phyloP scores from a whole-genome alignment of 768 basidiomycete species.

The Harrya chromipes region DNA sequence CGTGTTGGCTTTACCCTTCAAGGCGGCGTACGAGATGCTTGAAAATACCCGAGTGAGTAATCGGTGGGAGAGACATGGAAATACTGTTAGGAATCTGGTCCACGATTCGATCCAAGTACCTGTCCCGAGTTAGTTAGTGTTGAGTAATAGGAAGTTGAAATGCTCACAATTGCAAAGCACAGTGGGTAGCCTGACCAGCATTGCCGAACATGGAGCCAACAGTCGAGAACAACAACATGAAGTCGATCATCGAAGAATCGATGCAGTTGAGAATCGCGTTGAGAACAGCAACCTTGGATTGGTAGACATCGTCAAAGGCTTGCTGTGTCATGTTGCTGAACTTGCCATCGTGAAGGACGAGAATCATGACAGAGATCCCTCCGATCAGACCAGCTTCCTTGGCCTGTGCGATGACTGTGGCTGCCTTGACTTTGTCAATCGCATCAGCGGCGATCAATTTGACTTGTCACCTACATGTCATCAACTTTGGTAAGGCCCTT shows the following conservation, averaged over 20 bases:
- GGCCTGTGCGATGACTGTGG: constrained; percentile 21
- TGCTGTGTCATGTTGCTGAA: constrained; percentile 34
- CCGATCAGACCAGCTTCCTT: constrained; percentile 26
- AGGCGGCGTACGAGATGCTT: constrained; percentile 29
- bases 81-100: constrained; percentile 30
- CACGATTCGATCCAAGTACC: constrained; percentile 33
- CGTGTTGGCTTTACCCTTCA: constrained; percentile 28
- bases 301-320: constrained; percentile 27
- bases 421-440: constrained; percentile 19
- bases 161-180: constrained; percentile 20
- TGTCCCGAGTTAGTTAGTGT: constrained; percentile 6
- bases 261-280: constrained; percentile 15
- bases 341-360: constrained; percentile 33
- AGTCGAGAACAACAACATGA: constrained; percentile 34
- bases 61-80: constrained; percentile 34
- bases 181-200: constrained; percentile 22
- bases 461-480: constrained; percentile 26
- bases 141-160: neutral
- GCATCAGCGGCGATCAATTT: constrained; percentile 30
- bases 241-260: constrained; percentile 23
- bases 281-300: constrained; percentile 20
- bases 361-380: constrained; percentile 34
- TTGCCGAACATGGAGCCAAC: constrained; percentile 33
- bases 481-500: constrained; percentile 22
- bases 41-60: constrained; percentile 34